Evolutionary conservation across 768 basidiomycete genomes (phyloP), one percentile per base, ranked within the genome.

Genomic region (Tricholoma hemisulphureum): DNA sequence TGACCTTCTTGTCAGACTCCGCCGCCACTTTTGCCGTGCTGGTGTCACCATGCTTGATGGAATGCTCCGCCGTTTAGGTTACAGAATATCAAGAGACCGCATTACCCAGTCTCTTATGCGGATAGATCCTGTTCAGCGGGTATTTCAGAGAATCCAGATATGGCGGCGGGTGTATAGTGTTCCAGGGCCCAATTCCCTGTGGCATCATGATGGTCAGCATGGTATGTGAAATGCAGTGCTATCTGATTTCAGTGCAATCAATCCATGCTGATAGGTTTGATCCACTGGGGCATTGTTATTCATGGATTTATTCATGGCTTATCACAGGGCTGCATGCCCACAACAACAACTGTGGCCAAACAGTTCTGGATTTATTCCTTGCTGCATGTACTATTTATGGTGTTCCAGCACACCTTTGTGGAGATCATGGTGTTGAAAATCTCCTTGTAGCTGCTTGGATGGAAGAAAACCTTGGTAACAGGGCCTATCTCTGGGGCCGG

Each of bases 371-470:
- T 1, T 55, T 76, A 0, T 77, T 78, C 54, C 53, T 67, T 48
- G 67, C 64, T 1, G 55, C 64, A n/a, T n/a, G n/a, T 16, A 20
- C 16, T 1, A 29, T 54, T 7, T 67, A 71, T 65, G 72, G 75
- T 1, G 35, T 69, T 1, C 77, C 76, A 0, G 66, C 64, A 3
- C 58, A 70, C 2, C 23, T 73, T 4, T 56, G 73, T 3, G 77
- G 75, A 3, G 76, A 80, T 58, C 73, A 75, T 67, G 77, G 78
- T 3, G 61, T 61, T 7, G 75, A 77, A 58, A 77, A 78, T 58
- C 26, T 76, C 2, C 52, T 61, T 10, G 71, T 77, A 20, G 72
- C 74, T 6, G 64, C 65, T 16, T 71, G 58, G 55, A 75, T 74
- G 67, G 66, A 70, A 21, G 6, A 35, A 7, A 21, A 37, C 14